These are phyloP conservation scores for Lunasporangiospora selenospora DNA, from an alignment of 192 early-diverging fungal genomes.

Conservation along the genomic window DNA sequence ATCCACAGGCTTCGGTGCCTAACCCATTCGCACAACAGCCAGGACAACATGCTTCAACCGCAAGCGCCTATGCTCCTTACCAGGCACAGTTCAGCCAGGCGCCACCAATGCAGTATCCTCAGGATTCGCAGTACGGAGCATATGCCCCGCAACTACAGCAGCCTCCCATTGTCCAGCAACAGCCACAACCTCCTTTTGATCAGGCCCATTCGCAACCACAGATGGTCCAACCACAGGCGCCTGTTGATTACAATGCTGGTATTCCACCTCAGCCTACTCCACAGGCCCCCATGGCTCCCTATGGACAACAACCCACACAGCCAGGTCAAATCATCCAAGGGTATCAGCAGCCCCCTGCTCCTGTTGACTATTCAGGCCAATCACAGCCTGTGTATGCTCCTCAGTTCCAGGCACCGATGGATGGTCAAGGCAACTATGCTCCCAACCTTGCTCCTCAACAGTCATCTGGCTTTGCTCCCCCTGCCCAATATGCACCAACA, in stretches of 20 bases:
- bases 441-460: slow-evolving; percentile 6
- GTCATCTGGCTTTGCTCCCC: slow-evolving; percentile 18
- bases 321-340: slow-evolving; percentile 29
- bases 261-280: slow-evolving; percentile 9
- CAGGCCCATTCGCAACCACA: slow-evolving; percentile 20
- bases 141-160: slow-evolving; percentile 32
- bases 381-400: slow-evolving; percentile 7
- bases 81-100: slow-evolving; percentile 11
- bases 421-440: slow-evolving; percentile 9
- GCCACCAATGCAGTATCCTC: slow-evolving; percentile 15
- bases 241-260: slow-evolving; percentile 17
- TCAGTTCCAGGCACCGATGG: not conserved
- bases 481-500: slow-evolving; percentile 21
- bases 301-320: not conserved
- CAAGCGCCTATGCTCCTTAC: slow-evolving; percentile 12
- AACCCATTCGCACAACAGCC: slow-evolving; percentile 5
- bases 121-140: slow-evolving; percentile 18
- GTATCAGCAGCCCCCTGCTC: slow-evolving; percentile 16
- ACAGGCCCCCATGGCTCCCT: not conserved
- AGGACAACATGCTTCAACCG: slow-evolving; percentile 14
- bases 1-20: slow-evolving; percentile 8
- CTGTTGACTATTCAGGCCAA: slow-evolving; percentile 19
- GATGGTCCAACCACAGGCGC: slow-evolving; percentile 14
- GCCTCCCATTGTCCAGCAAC: slow-evolving; percentile 25
- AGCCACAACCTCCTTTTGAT: slow-evolving; percentile 29